phyloP scores from a whole-genome alignment of 805 yeast species.

The Candida suzukii region DNA sequence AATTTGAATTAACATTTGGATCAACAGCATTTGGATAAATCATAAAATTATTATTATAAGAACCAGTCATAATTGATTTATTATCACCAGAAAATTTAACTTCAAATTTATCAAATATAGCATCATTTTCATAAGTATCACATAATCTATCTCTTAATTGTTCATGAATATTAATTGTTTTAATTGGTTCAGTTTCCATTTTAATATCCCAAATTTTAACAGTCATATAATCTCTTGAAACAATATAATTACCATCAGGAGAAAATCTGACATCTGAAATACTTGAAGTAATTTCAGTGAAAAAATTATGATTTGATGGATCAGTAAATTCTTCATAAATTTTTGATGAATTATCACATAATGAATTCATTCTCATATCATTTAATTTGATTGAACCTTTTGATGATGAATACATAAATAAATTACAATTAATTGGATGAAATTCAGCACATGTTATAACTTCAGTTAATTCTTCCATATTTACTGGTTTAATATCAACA shows the following conservation, averaged over 20 bases:
- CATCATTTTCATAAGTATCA: constrained; percentile 97
- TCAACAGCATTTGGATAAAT: constrained; percentile 81
- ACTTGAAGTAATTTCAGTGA: constrained; percentile 93
- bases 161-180: constrained; percentile 93
- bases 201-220: constrained; percentile 97
- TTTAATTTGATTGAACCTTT: constrained; percentile 93
- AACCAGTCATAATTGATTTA: constrained; percentile 89
- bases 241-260: constrained; percentile 88
- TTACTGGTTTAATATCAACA: constrained; percentile 95
- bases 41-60: constrained; percentile 95
- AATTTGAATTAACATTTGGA: constrained; percentile 13
- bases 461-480: constrained; percentile 98
- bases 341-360: constrained; percentile 85
- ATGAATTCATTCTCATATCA: constrained; percentile 93
- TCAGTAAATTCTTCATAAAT: constrained; percentile 90
- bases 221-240: constrained; percentile 95
- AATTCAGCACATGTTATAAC: constrained; percentile 96
- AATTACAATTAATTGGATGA: constrained; percentile 87
- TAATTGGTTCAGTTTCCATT: constrained; percentile 92
- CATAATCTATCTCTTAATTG: constrained; percentile 88
- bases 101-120: constrained; percentile 97
- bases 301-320: constrained; percentile 88
- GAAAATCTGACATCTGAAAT: constrained; percentile 92
- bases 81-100: constrained; percentile 93
- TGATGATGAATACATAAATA: constrained; percentile 90